Conservation (phyloP, 176 grass and related monocot species). For the Musa beccarii region DNA sequence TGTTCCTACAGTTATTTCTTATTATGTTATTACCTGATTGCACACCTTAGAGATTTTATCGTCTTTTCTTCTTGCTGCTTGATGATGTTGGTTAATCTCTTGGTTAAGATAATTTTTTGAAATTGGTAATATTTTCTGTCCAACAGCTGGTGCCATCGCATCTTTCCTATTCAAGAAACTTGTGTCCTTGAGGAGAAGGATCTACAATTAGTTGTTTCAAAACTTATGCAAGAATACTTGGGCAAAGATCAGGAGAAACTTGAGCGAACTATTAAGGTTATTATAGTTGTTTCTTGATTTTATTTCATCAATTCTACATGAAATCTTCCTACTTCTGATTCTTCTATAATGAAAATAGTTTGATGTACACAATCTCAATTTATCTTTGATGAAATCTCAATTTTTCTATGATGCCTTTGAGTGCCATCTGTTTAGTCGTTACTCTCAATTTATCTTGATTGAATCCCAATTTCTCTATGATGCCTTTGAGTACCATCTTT, state of each 20-base stretch:
- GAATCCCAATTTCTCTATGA: not conserved
- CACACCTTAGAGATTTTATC: not conserved
- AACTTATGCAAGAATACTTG: constrained; percentile 55
- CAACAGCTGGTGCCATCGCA: constrained; percentile 86
- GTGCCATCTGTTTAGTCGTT: no score
- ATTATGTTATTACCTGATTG: not conserved
- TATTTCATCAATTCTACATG: not conserved
- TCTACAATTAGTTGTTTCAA: constrained; percentile 57
- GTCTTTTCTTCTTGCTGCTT: not conserved
- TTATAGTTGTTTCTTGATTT: not conserved
- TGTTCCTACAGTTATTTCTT: not conserved
- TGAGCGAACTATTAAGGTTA: constrained; percentile 54
- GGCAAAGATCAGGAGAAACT: constrained; percentile 31
- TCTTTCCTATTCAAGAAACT: constrained; percentile 95
- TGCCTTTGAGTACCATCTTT: not conserved
- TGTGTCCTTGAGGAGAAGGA: constrained; percentile 63
- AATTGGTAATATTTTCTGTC: constrained; percentile 18
- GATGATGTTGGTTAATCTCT: not conserved
- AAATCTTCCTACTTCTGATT: no score
- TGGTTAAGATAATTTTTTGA: constrained; percentile 8
- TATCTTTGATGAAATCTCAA: not conserved
- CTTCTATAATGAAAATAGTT: not conserved
- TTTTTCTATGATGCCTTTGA: not conserved
- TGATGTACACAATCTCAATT: not conserved
- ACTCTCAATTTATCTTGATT: no score